Conservation (phyloP, 1,284 basidiomycete genomes). For the Athelia sp. region DNA sequence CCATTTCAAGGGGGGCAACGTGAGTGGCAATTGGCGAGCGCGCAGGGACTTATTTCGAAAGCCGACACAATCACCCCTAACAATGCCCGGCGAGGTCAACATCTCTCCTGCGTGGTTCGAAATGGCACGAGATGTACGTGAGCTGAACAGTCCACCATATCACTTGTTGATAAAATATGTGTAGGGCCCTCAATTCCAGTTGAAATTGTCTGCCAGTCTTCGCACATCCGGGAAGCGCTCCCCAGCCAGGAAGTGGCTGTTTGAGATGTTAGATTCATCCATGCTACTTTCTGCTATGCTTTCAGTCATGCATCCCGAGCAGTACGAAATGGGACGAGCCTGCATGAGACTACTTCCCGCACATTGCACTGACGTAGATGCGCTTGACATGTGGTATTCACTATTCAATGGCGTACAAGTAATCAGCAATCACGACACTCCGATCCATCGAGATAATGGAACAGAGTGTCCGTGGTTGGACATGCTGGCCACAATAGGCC, state of each 20-base stretch:
- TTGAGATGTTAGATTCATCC: not conserved
- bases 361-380: not conserved
- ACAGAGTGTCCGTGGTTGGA: conserved; percentile 1
- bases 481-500: conserved; percentile 2
- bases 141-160: not conserved
- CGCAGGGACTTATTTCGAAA: no score
- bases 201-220: not conserved
- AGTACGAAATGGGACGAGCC: not conserved
- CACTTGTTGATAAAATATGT: not conserved
- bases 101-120: conserved; percentile 5
- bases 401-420: conserved; percentile 3
- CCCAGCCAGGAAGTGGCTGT: not conserved
- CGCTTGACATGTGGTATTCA: conserved; percentile 1
- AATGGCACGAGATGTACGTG: conserved; percentile 4
- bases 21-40: no score
- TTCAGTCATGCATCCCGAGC: conserved; percentile 5
- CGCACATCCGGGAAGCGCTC: not conserved
- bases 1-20: no score
- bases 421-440: conserved; percentile 5
- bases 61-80: no score
- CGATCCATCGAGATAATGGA: conserved; percentile 2
- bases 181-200: not conserved
- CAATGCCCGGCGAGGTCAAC: not conserved
- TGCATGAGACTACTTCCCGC: not conserved
- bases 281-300: not conserved